Evolutionary conservation across 345 rosid species (phyloP).

Genomic region (Geranium brycei): DNA sequence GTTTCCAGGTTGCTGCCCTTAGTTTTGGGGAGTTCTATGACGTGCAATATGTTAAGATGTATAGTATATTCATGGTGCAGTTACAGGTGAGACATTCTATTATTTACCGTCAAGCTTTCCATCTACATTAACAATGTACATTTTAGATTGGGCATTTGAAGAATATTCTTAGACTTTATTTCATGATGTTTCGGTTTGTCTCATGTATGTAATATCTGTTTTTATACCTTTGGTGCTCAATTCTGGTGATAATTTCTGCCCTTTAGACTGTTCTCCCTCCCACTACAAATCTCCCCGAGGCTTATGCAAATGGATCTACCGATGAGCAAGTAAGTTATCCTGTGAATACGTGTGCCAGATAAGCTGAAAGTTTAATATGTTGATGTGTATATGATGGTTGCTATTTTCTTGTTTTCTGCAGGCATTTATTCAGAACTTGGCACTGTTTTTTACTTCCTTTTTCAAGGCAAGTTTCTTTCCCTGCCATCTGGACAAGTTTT

Average conservation of each 20-base stretch:
- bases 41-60: slow-evolving; percentile 69
- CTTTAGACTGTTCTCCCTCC: slow-evolving; percentile 66
- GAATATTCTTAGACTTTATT: neutral
- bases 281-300: slow-evolving; percentile 77
- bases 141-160: neutral
- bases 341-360: neutral
- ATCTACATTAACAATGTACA: no score
- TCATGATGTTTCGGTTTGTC: neutral
- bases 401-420: slow-evolving; percentile 18
- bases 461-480: slow-evolving; percentile 46
- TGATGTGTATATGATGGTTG: neutral
- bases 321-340: slow-evolving; percentile 67
- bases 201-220: neutral
- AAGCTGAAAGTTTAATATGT: slow-evolving; percentile 1
- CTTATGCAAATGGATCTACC: slow-evolving; percentile 67
- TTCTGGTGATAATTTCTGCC: slow-evolving; percentile 5
- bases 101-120: neutral
- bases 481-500: neutral
- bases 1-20: slow-evolving; percentile 76
- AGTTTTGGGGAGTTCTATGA: slow-evolving; percentile 82
- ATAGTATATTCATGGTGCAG: slow-evolving; percentile 65
- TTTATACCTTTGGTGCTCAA: neutral
- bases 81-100: slow-evolving; percentile 44
- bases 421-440: slow-evolving; percentile 99
- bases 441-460: slow-evolving; percentile 91